A percentile compares a stretch with the other conserved stretches of the same genome.
These are phyloP conservation scores for Ophiorrhiza pumila DNA, from an alignment of 257 asterid genomes.

Conservation along the genomic window DNA sequence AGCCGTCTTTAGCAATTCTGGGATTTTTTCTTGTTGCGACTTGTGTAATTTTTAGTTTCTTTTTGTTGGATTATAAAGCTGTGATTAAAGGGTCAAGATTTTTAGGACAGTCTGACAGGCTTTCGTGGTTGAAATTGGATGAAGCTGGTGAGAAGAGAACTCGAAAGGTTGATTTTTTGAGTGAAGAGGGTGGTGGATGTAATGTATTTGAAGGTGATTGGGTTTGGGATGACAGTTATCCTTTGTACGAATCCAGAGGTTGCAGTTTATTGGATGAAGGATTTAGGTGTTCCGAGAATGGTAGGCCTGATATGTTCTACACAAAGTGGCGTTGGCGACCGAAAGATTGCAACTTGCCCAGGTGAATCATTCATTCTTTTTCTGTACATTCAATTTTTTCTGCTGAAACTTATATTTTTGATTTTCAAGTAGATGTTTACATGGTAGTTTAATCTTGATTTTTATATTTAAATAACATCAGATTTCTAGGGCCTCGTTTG, in stretches of 20 bases:
- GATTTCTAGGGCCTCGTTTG: not conserved
- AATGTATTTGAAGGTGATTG: conserved; percentile 93
- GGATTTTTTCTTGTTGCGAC: conserved; percentile 52
- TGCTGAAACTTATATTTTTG: conserved; percentile 3
- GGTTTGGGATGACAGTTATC: conserved; percentile 94
- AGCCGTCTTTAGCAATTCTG: conserved; percentile 71
- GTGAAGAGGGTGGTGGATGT: conserved; percentile 53
- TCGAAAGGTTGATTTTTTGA: conserved; percentile 57
- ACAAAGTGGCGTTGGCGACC: conserved; percentile 99
- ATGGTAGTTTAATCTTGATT: not conserved
- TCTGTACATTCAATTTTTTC: conserved; percentile 10
- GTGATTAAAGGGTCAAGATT: conserved; percentile 49
- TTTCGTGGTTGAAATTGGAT: conserved; percentile 54
- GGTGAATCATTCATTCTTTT: conserved; percentile 33
- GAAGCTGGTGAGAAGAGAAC: conserved; percentile 22
- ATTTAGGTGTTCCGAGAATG: conserved; percentile 84
- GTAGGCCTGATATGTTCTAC: conserved; percentile 87
- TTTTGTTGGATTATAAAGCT: conserved; percentile 56
- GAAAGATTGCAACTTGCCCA: conserved; percentile 80
- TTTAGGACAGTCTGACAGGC: conserved; percentile 50
- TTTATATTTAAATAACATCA: not conserved
- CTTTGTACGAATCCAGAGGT: conserved; percentile 67
- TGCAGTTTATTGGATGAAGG: conserved; percentile 87
- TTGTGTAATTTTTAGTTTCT: conserved; percentile 57
- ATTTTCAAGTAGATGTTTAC: not conserved